Evolutionary conservation across 768 basidiomycete species (phyloP), one percentile per base, ranked within the genome.

Genomic region (Suillus discolor): DNA sequence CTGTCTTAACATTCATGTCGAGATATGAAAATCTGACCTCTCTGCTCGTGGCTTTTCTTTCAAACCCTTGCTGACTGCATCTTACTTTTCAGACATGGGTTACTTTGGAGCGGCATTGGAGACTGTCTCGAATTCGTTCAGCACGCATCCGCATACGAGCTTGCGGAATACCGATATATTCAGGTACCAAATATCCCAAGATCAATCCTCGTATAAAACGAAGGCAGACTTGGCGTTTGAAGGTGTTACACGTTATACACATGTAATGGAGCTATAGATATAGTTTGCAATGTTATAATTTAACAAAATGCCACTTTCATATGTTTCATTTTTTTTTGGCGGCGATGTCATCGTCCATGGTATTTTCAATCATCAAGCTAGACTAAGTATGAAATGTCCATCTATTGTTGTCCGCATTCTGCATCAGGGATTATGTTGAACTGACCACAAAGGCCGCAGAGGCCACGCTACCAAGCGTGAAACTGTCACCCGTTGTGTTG

Each of bases 1-100:
- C 73, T 73, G 73, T 73, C 73, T 73, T 74, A 73, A 73, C 68
- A 47, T 39, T 31, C 51, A 57, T 73, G 73, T 73, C 73, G 73
- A 73, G 67, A 68, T 60, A 4, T 66, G 60, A 66, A 66, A 53
- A 62, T 55, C 67, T 68, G 67, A 68, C 42, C 20, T 55, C 6
- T 57, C 16, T 60, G 8, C 57, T 28, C 6, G 39, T 23, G 16
- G 12, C 6, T 39, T 59, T 60, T 25, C 16, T 42, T 20, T 18
- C 18, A 25, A 41, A 28, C 34, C 18, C 18, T 60, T 12, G 4
- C 39, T 60, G 12, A 60, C 39, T 41, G 20, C 25, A 60, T 60
- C 25, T 60, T 12, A 2, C 25, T 60, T 41, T 41, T 28, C 18
- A 60, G 57, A 12, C 39, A 20, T 7, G 25, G 39, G 2, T 28